phyloP scores from a whole-genome alignment of 2,329 filamentous ascomycete species.

The Neopestalotiopsis sp. region DNA sequence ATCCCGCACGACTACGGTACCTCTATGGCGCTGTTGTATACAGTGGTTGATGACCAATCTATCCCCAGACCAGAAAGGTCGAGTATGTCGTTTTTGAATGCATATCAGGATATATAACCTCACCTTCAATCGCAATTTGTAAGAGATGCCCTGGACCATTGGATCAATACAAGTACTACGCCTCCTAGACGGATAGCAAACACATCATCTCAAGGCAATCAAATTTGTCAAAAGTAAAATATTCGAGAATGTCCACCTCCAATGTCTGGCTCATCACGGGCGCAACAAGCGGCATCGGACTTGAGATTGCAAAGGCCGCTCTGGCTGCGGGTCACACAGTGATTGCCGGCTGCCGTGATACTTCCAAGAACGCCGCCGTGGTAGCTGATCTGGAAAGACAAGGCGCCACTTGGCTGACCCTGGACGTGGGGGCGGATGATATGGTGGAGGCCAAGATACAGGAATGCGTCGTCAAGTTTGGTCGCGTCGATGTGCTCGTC shows the following conservation, averaged over 20 bases:
- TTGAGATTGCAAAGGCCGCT: constrained; percentile 42
- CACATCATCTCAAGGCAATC: too few species aligned
- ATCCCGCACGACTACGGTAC: too few species aligned
- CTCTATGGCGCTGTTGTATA: too few species aligned
- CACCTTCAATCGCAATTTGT: too few species aligned
- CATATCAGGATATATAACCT: too few species aligned
- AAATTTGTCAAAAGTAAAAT: too few species aligned
- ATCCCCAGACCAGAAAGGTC: too few species aligned
- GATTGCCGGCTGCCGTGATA: constrained; percentile 45
- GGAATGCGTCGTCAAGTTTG: constrained; percentile 28
- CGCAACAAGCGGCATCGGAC: constrained; percentile 49
- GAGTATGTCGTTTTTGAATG: too few species aligned
- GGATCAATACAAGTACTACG: too few species aligned
- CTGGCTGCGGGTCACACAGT: constrained; percentile 44
- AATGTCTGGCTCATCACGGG: constrained; percentile 47
- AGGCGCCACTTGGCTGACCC: constrained; percentile 33
- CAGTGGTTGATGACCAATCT: too few species aligned
- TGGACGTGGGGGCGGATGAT: constrained; percentile 31
- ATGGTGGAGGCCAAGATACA: constrained; percentile 27
- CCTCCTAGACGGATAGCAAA: too few species aligned
- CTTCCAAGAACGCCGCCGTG: background rate
- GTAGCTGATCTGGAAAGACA: constrained; percentile 22
- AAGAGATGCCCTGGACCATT: too few species aligned
- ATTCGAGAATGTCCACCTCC: background rate
- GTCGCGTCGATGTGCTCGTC: constrained; percentile 43